Evolutionary conservation across 176 grass and related monocot species (phyloP).

Genomic region (Lolium multiflorum): DNA sequence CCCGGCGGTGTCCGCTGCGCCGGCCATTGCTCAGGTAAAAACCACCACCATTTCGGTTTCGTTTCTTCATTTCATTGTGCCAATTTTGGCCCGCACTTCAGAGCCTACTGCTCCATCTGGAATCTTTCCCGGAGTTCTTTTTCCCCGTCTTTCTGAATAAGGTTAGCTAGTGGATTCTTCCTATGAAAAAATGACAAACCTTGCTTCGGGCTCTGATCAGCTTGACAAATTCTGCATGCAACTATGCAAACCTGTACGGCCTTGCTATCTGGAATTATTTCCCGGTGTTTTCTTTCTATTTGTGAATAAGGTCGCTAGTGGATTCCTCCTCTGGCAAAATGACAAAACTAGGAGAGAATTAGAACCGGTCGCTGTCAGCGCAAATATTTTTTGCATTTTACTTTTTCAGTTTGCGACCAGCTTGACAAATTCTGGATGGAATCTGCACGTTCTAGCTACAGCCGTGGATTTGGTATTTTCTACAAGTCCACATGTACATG

Average conservation of each 20-base stretch:
- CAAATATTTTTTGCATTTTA: conserved; percentile 2
- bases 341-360: not conserved
- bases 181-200: too few species aligned
- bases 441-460: not conserved
- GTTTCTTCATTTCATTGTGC: not conserved
- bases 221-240: too few species aligned
- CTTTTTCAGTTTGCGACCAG: not conserved
- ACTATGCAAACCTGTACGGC: too few species aligned
- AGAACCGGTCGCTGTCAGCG: not conserved
- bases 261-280: not conserved
- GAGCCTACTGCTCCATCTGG: not conserved
- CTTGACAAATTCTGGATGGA: conserved; percentile 11
- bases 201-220: too few species aligned
- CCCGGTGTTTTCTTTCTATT: not conserved
- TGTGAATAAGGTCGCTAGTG: not conserved
- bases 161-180: too few species aligned
- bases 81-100: not conserved
- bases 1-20: conserved; percentile 27
- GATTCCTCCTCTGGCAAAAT: not conserved
- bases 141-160: not conserved
- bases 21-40: conserved; percentile 64
- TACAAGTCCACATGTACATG: not conserved
- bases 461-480: not conserved
- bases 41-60: not conserved
- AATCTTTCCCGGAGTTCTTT: not conserved